Base-by-base conservation (phyloP, 768 basidiomycete genomes). In the Paxillus involutus region DNA sequence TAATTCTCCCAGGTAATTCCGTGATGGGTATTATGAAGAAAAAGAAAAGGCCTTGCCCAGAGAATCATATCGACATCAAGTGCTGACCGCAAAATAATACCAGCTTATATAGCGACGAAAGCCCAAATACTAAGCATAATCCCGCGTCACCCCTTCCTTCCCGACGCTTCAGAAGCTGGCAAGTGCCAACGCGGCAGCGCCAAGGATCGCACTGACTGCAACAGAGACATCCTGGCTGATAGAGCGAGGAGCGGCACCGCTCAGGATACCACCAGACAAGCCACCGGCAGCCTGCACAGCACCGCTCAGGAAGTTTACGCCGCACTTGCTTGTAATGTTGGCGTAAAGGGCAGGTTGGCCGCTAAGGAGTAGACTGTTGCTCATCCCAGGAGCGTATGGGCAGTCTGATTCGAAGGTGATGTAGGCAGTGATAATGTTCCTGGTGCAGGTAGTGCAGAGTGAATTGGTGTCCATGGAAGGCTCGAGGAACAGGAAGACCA, bases 371-470 rank as follows among this genome's bases (percentile, higher is more conserved):
- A 76, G 67, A 63, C 86, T 89, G 62, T 78, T 77, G 53, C 57
- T 49, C 26, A 97, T 64, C 47, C 96, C 94, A 29, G 88, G 82
- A 8, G 80, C 89, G 69, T 93, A 98, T 1, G 88, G 88, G 42
- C 76, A 72, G 52, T 70, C 68, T 40, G 83, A 80, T 73, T 94
- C 90, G 71, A 82, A 95, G 52, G 75, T 70, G 70, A 91, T 85
- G 80, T 91, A 99, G 9, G 84, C 60, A 2, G 83, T 81, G 59
- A 98, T 66, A 66, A 94, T 75, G 58, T 80, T 80, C 67, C 88
- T 83, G 12, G 91, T 85, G 84, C 96, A 98, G 13, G 85, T 61
- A 2, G 79, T 85, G 84, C 96, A 98, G 42, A 97, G 85, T 21
- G 71, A 49, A 26, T 69, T 60, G n/a, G 75, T 69, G 26, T 78